These are phyloP conservation scores for Neopestalotiopsis clavispora DNA, from an alignment of 2,329 filamentous ascomycete species.

Conservation along the genomic window DNA sequence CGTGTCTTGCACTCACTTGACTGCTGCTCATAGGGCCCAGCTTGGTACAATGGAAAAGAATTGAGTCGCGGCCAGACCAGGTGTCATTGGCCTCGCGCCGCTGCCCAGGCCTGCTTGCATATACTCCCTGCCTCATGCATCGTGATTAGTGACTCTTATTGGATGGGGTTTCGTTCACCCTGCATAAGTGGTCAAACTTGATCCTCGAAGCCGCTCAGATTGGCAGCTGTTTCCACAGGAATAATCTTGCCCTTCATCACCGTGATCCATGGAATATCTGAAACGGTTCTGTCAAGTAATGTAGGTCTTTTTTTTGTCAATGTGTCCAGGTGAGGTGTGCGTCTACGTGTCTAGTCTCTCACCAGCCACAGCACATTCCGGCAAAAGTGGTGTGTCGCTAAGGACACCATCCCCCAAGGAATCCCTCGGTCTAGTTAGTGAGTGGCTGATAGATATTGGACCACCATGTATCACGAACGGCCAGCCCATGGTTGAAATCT, in stretches of 20 bases:
- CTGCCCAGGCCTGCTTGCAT: conserved; percentile 4
- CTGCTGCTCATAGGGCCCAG: not conserved
- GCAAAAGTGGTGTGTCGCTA: not conserved
- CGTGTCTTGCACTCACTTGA: not conserved
- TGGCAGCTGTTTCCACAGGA: conserved; percentile 13
- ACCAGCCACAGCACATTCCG: not conserved
- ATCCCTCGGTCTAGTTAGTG: not conserved
- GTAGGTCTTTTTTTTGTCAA: not conserved
- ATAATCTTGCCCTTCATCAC: not conserved
- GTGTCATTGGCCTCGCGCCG: not conserved
- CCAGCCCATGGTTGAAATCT: not conserved
- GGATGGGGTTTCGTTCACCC: conserved; percentile 3
- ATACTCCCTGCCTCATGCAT: conserved; percentile 13
- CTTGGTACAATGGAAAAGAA: not conserved
- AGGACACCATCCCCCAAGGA: not conserved
- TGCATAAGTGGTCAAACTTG: not conserved
- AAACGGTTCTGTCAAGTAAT: conserved; percentile 7
- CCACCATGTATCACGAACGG: not conserved
- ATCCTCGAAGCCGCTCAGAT: conserved; percentile 2
- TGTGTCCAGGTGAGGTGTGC: not conserved
- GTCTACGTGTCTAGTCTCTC: not conserved
- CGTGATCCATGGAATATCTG: conserved; percentile 6
- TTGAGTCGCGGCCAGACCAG: not conserved
- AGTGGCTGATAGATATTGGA: not conserved
- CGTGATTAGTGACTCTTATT: not conserved